Evolutionary conservation across 768 basidiomycete genomes (phyloP), one percentile per base, ranked within the genome.

Genomic region (Suillus subaureus): DNA sequence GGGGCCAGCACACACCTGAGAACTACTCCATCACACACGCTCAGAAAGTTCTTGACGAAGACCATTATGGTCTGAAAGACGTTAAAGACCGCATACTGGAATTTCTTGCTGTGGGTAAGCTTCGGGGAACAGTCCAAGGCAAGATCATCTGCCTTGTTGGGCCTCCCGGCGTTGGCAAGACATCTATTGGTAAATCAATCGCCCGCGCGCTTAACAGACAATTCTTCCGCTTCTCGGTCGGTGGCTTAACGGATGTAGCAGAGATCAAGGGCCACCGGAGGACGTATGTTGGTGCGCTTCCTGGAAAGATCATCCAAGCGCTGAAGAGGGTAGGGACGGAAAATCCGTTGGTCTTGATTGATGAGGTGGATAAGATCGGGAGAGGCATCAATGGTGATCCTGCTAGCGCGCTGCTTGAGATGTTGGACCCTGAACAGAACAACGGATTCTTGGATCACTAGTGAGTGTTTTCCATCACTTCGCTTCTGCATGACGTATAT

Each of bases 181-280:
- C 97, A 5, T 91, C 89, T 64, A 97, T 99, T 51, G 97, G 96
- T 57, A 96, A 96, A 82, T 93, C 90, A 3, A 97, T 99, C 61
- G 91, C 97, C 0, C 85, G 95, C 18, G 96, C 97, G 4, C 81
- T 99, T 28, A 89, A 91, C 33, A 80, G 97, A 66, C 90, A 94
- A 75, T 99, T 99, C 81, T 99, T 96, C 87, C 85, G 96, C 57
- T 97, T 99, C 80, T 94, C 92, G 11, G 97, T 99, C 5, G 97
- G 97, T 68, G 97, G 97, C 16, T 78, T 99, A 74, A 94, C 94
- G 56, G 97, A 99, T 75, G 96, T 99, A 1, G 97, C 97, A 63
- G 97, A 99, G 84, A 98, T 99, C 73, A 99, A 99, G 79, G 97
- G 97, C 1, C 97, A 99, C 74, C 81, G 97, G 71, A 82, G 97